Evolutionary conservation across 2,329 filamentous ascomycete genomes (phyloP), one percentile per base, ranked within the genome.

Genomic region (Trichoderma sp.): DNA sequence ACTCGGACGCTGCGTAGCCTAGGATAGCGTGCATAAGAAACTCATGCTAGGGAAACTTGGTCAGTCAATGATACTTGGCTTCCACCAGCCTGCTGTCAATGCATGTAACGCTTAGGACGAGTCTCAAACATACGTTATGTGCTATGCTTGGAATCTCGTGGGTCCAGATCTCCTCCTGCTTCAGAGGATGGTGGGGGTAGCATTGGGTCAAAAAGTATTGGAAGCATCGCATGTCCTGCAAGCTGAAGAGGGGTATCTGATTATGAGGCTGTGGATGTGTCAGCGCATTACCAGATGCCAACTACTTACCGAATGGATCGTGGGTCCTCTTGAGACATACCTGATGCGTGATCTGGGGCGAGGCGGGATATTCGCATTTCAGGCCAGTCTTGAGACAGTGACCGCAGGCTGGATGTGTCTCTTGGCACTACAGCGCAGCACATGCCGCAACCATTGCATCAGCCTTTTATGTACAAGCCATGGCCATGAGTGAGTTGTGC

Each of bases 1-100:
- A 80, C 68, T 90, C 86, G 0, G 88, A 90, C 39, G 89, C 89
- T 1, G 88, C 82, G 66, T 90, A 82, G 14, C 87, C 88, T 0
- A 90, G 81, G 58, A 91, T 87, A 5, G 88, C 86, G 72, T 91
- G 88, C 84, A 91, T 90, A 10, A 90, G 80, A 66, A 86, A 89
- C 64, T 88, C 85, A 68, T 89, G 82, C 82, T 88, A 65, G 24
- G 62, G 24, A 34, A 12, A 24, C 45, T 26, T 7, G 9, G 19
- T 63, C 10, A 63, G 60, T n/a, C 15, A 34, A 34, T 9, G 10
- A 34, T 10, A 34, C 30, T 12, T 34, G 30, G 30, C 30, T 34
- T 34, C 30, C 3, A 7, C 9, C 7, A 7, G 30, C 30, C 10
- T 34, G 30, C 30, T 0, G 14, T 12, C 6, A 2, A 6, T 15